Conservation (phyloP, 768 basidiomycete species). For the Lentinula sp. region DNA sequence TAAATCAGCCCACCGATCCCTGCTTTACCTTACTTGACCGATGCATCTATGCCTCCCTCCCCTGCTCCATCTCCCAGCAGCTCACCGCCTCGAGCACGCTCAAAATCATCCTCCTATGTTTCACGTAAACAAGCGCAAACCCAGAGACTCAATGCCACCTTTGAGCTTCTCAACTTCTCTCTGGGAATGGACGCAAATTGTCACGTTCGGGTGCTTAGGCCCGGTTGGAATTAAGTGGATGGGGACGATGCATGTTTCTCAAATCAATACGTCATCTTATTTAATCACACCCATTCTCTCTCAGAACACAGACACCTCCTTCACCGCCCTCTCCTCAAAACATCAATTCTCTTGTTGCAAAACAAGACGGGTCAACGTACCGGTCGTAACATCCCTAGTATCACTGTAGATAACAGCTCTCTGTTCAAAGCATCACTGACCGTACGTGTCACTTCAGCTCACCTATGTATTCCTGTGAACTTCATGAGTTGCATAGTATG, state of each 20-base stretch:
- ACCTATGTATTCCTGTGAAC: no score
- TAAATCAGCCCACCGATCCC: slow-evolving; percentile 54
- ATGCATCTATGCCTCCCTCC: slow-evolving; percentile 53
- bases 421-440: no score
- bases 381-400: slow-evolving; percentile 29
- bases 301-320: slow-evolving; percentile 12
- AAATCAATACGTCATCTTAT: slow-evolving; percentile 3
- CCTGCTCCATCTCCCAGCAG: slow-evolving; percentile 30
- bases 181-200: slow-evolving; percentile 7
- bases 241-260: slow-evolving; percentile 14
- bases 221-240: no score
- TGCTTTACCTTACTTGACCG: slow-evolving; percentile 61
- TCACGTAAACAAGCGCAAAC: slow-evolving; percentile 51
- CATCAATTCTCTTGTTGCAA: slow-evolving; percentile 29
- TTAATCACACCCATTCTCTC: no score
- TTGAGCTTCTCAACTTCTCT: slow-evolving; percentile 52
- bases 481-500: no score
- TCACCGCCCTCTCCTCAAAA: slow-evolving; percentile 36
- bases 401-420: no score
- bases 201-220: no score
- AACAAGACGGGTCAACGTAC: slow-evolving; percentile 24
- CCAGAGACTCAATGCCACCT: slow-evolving; percentile 67
- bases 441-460: no score
- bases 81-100: slow-evolving; percentile 37
- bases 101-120: slow-evolving; percentile 51